phyloP scores from a whole-genome alignment of 2,329 filamentous ascomycete species.

The Alternaria infectoria region DNA sequence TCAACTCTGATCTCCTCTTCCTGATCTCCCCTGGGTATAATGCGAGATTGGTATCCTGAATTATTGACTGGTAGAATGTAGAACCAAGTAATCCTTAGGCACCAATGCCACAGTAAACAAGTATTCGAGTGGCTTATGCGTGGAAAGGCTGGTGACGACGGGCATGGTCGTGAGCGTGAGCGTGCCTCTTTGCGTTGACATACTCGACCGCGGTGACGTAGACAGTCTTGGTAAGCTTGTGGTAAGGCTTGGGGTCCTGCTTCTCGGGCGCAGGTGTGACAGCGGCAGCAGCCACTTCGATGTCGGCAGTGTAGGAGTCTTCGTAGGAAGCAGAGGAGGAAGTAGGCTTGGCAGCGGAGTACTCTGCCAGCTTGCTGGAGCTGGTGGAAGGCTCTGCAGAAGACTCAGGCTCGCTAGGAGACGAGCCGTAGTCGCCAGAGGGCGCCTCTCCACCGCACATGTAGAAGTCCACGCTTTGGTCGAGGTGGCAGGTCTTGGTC shows the following conservation, averaged over 20 bases:
- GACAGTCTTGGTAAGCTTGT: conserved; percentile 32
- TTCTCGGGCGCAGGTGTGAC: conserved; percentile 29
- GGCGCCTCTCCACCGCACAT: conserved; percentile 43
- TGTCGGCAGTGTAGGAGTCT: conserved; percentile 14
- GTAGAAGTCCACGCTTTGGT: conserved; percentile 41
- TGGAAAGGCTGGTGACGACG: conserved; percentile 41
- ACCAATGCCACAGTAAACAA: conserved; percentile 27
- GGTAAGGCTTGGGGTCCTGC: conserved; percentile 7
- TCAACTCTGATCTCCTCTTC: conserved; percentile 28
- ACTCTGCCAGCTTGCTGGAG: neutral
- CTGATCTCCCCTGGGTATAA: conserved; percentile 31
- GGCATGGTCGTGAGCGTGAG: conserved; percentile 38
- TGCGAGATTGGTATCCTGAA: conserved; percentile 39
- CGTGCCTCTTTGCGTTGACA: conserved; percentile 44
- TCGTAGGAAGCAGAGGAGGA: conserved; percentile 11
- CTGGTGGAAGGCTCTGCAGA: conserved; percentile 5
- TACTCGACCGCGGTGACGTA: conserved; percentile 42
- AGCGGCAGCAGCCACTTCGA: conserved; percentile 29
- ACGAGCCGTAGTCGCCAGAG: conserved; percentile 16
- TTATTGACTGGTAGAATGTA: conserved; percentile 27
- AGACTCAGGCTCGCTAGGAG: conserved; percentile 8
- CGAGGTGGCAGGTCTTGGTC: conserved; percentile 41
- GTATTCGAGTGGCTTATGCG: conserved; percentile 33
- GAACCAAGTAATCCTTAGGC: conserved; percentile 27
- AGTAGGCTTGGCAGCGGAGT: conserved; percentile 15